Evolutionary conservation across 495 filamentous ascomycete species (phyloP), one percentile per base, ranked within the genome.

Genomic region (Daldinia loculata): DNA sequence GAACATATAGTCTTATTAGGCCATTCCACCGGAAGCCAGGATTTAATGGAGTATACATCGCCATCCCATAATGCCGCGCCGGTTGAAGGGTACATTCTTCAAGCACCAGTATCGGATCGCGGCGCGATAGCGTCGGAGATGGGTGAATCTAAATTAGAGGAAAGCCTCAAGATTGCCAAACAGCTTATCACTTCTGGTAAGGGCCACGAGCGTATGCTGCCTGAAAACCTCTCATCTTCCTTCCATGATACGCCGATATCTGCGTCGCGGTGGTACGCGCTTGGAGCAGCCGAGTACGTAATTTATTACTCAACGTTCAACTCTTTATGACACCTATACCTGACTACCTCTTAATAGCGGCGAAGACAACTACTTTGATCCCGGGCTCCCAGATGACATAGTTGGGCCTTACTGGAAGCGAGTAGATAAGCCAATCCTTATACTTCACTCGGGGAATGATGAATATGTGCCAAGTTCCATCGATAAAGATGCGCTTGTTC

Each of bases 301-400:
- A 53, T 52, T 15, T 30, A 51, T 3, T 38, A 32, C 19, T 22
- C 24, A 2, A 17, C n/a, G 6, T n/a, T 48, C 27, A 24, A 14
- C 36, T 27, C 1, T 19, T 36, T 5, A 15, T 48, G 43, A n/a
- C 27, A 30, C 11, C 3, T 56, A 12, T 69, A 52, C 30, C 66
- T 71, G 66, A 69, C 53, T 30, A 11, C 15, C n/a, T n/a, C n/a
- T 38, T 68, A 12, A 56, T 73, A 88, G 78, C 66, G 90, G 92
- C 12, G 89, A 90, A 53, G 95, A 99, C 79, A 95, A 98, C 77
- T 91, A 91, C 69, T 99, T 98, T 80, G 92, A 90, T 64, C 91
- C 91, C 6, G 92, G 95, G 77, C 80, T 97, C 51, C 75, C 78
- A 0, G 89, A 92, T 53, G 78, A 86, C 55, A 78, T 84, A 59